Evolutionary conservation across 2,329 filamentous ascomycete genomes (phyloP).

Genomic region (Curvularia eragrostidis): DNA sequence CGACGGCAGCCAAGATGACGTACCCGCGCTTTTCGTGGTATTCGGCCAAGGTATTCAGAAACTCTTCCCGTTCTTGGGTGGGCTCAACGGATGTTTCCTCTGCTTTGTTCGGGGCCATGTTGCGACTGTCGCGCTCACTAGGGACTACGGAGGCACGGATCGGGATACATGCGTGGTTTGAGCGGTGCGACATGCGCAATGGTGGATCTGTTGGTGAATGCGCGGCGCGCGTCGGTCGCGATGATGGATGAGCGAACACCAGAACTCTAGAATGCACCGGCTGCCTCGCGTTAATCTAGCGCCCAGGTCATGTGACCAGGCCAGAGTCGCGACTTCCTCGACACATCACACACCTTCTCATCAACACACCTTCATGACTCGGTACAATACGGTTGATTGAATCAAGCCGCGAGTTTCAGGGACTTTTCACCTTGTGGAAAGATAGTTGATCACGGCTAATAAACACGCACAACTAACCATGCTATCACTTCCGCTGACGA

Average conservation of each 20-base stretch:
- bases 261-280: slow-evolving; percentile 36
- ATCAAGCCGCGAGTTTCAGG: neutral
- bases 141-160: slow-evolving; percentile 19
- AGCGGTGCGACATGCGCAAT: slow-evolving; percentile 33
- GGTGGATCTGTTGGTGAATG: slow-evolving; percentile 31
- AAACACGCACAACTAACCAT: slow-evolving; percentile 21
- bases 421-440: neutral
- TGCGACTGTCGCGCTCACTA: slow-evolving; percentile 47
- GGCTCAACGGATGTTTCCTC: slow-evolving; percentile 57
- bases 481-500: slow-evolving; percentile 42
- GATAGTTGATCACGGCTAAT: slow-evolving; percentile 13
- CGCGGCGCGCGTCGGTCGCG: slow-evolving; percentile 43
- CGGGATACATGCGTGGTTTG: slow-evolving; percentile 31
- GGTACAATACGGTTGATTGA: neutral
- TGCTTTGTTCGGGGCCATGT: slow-evolving; percentile 54
- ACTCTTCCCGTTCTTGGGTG: slow-evolving; percentile 74
- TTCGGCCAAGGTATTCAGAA: slow-evolving; percentile 73
- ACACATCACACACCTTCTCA: neutral
- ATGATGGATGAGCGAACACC: slow-evolving; percentile 41
- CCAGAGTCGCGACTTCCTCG: slow-evolving; percentile 25
- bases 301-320: slow-evolving; percentile 28
- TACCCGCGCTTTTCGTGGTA: slow-evolving; percentile 81
- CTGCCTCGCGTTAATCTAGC: slow-evolving; percentile 28
- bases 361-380: neutral
- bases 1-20: slow-evolving; percentile 31